phyloP scores from a whole-genome alignment of 176 grass and related monocot species.

The Thinopyrum elongatum region DNA sequence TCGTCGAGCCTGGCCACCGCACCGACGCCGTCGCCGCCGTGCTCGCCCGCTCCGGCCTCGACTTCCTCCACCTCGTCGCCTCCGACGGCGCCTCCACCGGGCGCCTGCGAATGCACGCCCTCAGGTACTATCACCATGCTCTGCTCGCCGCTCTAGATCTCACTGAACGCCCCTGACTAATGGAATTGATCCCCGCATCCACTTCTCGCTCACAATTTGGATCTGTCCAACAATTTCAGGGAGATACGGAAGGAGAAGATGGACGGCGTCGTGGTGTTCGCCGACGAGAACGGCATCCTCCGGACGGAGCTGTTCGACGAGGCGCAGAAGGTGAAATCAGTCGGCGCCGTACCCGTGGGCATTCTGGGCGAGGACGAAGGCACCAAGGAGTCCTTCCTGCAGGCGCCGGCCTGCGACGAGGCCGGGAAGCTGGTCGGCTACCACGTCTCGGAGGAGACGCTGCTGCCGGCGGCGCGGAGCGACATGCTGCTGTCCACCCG shows the following conservation, averaged over 20 bases:
- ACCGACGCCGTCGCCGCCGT: slow-evolving; percentile 61
- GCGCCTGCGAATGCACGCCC: slow-evolving; percentile 55
- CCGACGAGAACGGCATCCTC: slow-evolving; percentile 91
- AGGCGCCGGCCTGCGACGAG: slow-evolving; percentile 79
- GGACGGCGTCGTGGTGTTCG: slow-evolving; percentile 91
- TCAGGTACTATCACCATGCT: slow-evolving; percentile 38
- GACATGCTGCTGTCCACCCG: slow-evolving; percentile 47
- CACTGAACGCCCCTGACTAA: not conserved
- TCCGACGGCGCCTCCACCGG: slow-evolving; percentile 19
- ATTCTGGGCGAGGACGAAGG: slow-evolving; percentile 64
- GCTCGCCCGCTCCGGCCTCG: slow-evolving; percentile 49
- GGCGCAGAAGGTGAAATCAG: slow-evolving; percentile 69
- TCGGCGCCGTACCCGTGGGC: slow-evolving; percentile 64
- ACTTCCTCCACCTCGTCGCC: slow-evolving; percentile 50
- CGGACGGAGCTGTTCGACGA: slow-evolving; percentile 90
- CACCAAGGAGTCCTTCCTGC: slow-evolving; percentile 54
- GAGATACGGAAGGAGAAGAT: slow-evolving; percentile 46
- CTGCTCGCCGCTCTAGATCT: slow-evolving; percentile 20
- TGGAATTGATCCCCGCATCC: not conserved
- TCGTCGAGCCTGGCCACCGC: slow-evolving; percentile 52
- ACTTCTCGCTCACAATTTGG: not conserved
- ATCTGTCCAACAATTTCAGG: slow-evolving; percentile 25
- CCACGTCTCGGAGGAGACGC: slow-evolving; percentile 52
- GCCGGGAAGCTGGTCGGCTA: slow-evolving; percentile 57
- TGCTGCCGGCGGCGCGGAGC: slow-evolving; percentile 46